Base-by-base conservation (phyloP, 2,329 filamentous ascomycete species). In the Clonostachys sp. region DNA sequence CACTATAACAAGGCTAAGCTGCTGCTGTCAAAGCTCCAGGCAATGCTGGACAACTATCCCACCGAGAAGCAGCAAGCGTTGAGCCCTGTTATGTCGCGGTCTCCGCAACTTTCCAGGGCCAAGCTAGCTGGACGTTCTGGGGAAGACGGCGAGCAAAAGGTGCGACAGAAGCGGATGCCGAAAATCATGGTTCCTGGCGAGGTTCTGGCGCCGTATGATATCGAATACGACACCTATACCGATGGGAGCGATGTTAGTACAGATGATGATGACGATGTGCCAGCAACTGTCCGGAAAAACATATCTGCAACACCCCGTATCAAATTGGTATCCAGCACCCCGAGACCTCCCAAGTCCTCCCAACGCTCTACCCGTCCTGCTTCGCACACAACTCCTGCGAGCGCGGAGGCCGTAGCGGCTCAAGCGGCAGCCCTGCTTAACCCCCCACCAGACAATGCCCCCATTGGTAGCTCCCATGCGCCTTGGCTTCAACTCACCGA, bases 401-500 rank as follows among this genome's bases (percentile, higher is more conserved):
- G 57, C 20, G 65, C 69, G 9, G 71, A 71, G 0, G 64, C 62
- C 6, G 12, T 46, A 3, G 67, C 67, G 18, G 64, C 67, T 8
- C 65, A 66, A n/a, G 66, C 69, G 1, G 66, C 70, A 6, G 67
- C 66, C 4, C 52, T 70, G 45, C 67, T 82, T 13, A 71, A 79
- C 38, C 81, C 81, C 4, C 81, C 82, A 2, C 81, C 82, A 0
- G 74, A 79, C 30, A 75, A 83, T 51, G 80, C 79, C 2, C 70
- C 79, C 2, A 66, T 77, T 13, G 82, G 82, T 30, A 82, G 80
- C 47, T 57, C 71, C 4, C 77, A 85, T 56, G 77, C 80, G 12
- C 83, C 83, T 0, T 87, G 83, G 83, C 69, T 86, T 20, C 81
- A 81, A 55, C 71, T 87, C 36, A 86, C 82, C 7, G 70, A 75